These are phyloP conservation scores for Auxenochlorella pyrenoidosa DNA, from an alignment of 139 green algal genomes.

Conservation along the genomic window DNA sequence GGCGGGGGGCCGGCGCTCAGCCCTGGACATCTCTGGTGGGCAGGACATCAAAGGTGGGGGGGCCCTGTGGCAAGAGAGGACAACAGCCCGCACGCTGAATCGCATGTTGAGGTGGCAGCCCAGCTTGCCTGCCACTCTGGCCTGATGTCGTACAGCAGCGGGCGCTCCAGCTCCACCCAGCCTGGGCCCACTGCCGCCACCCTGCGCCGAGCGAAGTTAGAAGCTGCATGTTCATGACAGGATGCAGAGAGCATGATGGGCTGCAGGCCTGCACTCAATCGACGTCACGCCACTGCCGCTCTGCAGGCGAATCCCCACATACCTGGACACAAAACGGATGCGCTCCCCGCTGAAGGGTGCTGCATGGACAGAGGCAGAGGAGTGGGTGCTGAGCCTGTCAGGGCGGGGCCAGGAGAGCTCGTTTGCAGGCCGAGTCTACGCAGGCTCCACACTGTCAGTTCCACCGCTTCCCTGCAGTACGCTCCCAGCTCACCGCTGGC, in stretches of 20 bases:
- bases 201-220: background rate
- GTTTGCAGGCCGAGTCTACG: too few species aligned
- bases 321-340: slow-evolving; percentile 20
- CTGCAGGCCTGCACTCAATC: too few species aligned
- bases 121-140: slow-evolving; percentile 7
- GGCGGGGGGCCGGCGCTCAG: background rate
- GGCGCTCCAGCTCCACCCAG: slow-evolving; percentile 28
- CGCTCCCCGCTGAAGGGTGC: background rate
- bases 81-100: too few species aligned
- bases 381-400: background rate
- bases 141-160: slow-evolving; percentile 11
- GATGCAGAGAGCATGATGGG: too few species aligned
- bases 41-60: background rate
- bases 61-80: too few species aligned
- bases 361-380: background rate
- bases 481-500: background rate
- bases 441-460: too few species aligned
- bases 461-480: background rate
- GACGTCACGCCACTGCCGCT: too few species aligned
- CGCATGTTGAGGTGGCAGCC: background rate
- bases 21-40: background rate
- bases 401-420: too few species aligned
- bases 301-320: too few species aligned
- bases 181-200: slow-evolving; percentile 4
- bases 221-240: background rate